Percentiles rank a stretch among this genome's conserved stretches.
phyloP scores from a whole-genome alignment of 2,329 filamentous ascomycete species.

The Magnaporthiopsis incrustans region DNA sequence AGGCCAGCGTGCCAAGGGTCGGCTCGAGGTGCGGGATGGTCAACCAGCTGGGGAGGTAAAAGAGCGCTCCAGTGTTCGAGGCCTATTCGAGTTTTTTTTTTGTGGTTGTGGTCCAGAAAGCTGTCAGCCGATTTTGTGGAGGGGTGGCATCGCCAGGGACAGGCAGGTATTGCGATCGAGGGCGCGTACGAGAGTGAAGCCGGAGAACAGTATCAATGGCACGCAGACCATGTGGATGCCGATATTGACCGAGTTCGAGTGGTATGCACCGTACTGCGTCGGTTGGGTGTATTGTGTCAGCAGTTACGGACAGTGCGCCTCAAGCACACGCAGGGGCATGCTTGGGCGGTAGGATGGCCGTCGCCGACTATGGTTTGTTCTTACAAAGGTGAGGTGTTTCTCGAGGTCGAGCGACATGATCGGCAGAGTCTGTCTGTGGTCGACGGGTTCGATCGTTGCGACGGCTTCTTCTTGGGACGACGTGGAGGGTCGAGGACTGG shows the following conservation, averaged over 20 bases:
- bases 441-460: neutral
- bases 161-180: slow-evolving; percentile 19
- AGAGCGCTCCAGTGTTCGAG: slow-evolving; percentile 54
- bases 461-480: neutral
- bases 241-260: slow-evolving; percentile 70
- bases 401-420: slow-evolving; percentile 67
- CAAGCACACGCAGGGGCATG: neutral
- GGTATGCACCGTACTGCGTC: slow-evolving; percentile 74
- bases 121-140: neutral
- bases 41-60: slow-evolving; percentile 58
- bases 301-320: neutral
- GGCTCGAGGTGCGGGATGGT: slow-evolving; percentile 59
- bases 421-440: slow-evolving; percentile 6
- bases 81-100: slow-evolving; percentile 32
- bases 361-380: slow-evolving; percentile 18
- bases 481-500: neutral
- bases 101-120: slow-evolving; percentile 7
- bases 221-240: slow-evolving; percentile 75
- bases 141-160: slow-evolving; percentile 1
- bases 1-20: slow-evolving; percentile 57
- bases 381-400: slow-evolving; percentile 74
- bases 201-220: slow-evolving; percentile 64
- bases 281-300: slow-evolving; percentile 3
- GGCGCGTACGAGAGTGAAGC: slow-evolving; percentile 56
- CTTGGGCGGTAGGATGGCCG: slow-evolving; percentile 1